phyloP scores from a whole-genome alignment of 768 basidiomycete genomes.

The Tricholoma furcatifolium region DNA sequence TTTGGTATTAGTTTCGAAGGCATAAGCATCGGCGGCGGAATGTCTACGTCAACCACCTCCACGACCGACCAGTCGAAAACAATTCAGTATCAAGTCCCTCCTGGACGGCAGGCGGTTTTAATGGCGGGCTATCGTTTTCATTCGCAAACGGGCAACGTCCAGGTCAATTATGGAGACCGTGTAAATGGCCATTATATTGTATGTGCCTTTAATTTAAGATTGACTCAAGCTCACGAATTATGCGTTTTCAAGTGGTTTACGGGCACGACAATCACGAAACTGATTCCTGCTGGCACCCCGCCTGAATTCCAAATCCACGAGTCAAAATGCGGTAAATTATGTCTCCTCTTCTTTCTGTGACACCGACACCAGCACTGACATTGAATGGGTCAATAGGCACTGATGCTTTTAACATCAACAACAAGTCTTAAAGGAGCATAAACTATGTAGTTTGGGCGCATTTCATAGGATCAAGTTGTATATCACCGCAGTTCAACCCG shows the following conservation, averaged over 20 bases:
- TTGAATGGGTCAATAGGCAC: not conserved
- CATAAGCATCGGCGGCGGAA: constrained; percentile 12
- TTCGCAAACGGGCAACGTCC: constrained; percentile 13
- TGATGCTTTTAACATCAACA: constrained; percentile 1
- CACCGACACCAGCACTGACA: too few relatives aligned
- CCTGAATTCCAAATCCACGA: constrained; percentile 11
- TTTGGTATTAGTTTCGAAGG: constrained; percentile 10
- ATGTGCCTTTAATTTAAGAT: not conserved
- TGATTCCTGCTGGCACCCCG: constrained; percentile 3
- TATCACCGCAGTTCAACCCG: too few relatives aligned
- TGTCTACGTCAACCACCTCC: constrained; percentile 1
- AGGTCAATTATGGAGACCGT: constrained; percentile 12
- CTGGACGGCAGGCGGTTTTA: constrained; percentile 12
- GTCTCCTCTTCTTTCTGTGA: not conserved
- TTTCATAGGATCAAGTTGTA: too few relatives aligned
- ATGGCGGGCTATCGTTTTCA: constrained; percentile 8
- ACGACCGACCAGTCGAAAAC: not conserved
- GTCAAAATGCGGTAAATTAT: constrained; percentile 9
- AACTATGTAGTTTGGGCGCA: too few relatives aligned
- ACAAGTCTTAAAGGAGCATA: not conserved
- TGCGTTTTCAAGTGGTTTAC: constrained; percentile 10
- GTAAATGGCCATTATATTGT: constrained; percentile 13
- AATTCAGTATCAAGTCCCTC: constrained; percentile 7
- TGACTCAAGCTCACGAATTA: not conserved
- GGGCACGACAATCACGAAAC: constrained; percentile 7